Evolutionary conservation across 2,329 filamentous ascomycete genomes (phyloP).

Genomic region (Balansia obtecta): DNA sequence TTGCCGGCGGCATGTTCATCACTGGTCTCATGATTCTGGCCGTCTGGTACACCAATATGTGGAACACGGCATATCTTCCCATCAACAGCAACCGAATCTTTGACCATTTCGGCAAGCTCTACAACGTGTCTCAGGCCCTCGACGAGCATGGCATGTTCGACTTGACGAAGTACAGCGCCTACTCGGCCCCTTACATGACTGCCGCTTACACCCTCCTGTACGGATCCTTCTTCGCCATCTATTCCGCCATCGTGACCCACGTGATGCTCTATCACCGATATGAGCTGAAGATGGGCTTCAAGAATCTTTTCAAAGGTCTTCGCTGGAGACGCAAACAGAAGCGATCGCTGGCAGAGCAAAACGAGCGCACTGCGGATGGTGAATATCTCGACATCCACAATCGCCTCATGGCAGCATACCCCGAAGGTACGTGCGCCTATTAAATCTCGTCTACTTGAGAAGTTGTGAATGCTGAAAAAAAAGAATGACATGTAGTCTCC

Average conservation of each 20-base stretch:
- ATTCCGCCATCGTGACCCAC: slow-evolving; percentile 27
- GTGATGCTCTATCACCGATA: slow-evolving; percentile 26
- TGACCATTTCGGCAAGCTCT: slow-evolving; percentile 25
- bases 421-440: slow-evolving; percentile 16
- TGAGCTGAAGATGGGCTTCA: slow-evolving; percentile 25
- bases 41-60: slow-evolving; percentile 22
- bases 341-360: not conserved
- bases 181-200: slow-evolving; percentile 29
- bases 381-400: slow-evolving; percentile 28
- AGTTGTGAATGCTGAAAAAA: too few species aligned
- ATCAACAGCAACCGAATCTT: slow-evolving; percentile 27
- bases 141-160: slow-evolving; percentile 24
- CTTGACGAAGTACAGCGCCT: slow-evolving; percentile 23
- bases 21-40: slow-evolving; percentile 17
- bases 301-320: slow-evolving; percentile 17
- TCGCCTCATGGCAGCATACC: slow-evolving; percentile 33
- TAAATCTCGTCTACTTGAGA: too few species aligned
- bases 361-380: slow-evolving; percentile 5
- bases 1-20: slow-evolving; percentile 18
- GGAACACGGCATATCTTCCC: slow-evolving; percentile 25
- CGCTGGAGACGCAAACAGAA: slow-evolving; percentile 14
- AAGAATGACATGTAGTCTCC: slow-evolving; percentile 16
- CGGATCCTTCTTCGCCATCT: slow-evolving; percentile 28
- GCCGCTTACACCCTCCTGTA: slow-evolving; percentile 24
- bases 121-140: slow-evolving; percentile 25